Percentiles rank a stretch among this genome's conserved stretches.
These are phyloP conservation scores for Fusarium tuaranense DNA, from an alignment of 2,329 filamentous ascomycete genomes.

Conservation along the genomic window DNA sequence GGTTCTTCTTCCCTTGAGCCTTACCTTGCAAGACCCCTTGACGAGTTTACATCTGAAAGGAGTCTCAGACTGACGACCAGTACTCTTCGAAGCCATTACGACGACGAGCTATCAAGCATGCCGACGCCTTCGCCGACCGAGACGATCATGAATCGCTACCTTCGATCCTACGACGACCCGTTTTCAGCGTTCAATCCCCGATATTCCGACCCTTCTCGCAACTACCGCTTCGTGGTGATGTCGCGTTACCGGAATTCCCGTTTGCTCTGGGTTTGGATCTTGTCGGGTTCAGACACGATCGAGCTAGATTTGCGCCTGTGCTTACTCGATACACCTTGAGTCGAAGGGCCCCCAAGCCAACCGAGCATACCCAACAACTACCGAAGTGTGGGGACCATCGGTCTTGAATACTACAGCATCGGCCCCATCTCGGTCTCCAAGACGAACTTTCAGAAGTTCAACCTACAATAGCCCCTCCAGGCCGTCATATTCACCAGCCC, in stretches of 20 bases:
- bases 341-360: background rate
- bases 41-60: background rate
- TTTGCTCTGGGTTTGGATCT: background rate
- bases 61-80: background rate
- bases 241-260: background rate
- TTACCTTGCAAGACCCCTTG: background rate
- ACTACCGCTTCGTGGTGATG: background rate
- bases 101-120: background rate
- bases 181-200: background rate
- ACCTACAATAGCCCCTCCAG: background rate
- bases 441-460: background rate
- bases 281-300: background rate
- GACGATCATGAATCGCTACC: background rate
- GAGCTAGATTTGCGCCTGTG: background rate
- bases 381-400: no score
- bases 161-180: background rate
- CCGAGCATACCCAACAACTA: no score
- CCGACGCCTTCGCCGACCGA: background rate
- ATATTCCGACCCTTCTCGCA: background rate
- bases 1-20: background rate
- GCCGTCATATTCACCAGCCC: no score
- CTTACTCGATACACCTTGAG: background rate
- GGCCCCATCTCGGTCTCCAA: background rate
- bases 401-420: no score
- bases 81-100: background rate